A percentile compares a stretch with the other conserved stretches of the same genome.
These are phyloP conservation scores for Aspergillus vadensis DNA, from an alignment of 2,329 filamentous ascomycete species.

Conservation along the genomic window DNA sequence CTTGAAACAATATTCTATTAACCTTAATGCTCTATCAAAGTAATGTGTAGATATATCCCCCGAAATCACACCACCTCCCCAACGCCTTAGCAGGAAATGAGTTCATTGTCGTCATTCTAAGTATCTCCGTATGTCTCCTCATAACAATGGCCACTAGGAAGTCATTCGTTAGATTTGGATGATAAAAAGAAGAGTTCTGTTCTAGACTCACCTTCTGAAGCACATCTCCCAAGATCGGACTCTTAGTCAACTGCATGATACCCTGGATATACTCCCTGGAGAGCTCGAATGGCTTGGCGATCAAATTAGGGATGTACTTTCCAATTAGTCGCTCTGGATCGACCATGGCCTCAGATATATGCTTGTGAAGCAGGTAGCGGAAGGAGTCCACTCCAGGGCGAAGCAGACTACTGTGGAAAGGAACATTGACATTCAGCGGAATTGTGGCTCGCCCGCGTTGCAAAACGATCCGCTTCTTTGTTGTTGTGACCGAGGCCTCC, in stretches of 20 bases:
- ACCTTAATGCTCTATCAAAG: too few relatives aligned
- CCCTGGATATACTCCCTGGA: neutral
- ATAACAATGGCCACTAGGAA: too few relatives aligned
- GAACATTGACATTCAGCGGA: conserved; percentile 3
- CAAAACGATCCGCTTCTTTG: neutral
- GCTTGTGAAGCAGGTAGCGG: neutral
- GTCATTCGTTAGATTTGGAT: too few relatives aligned
- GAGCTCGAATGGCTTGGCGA: neutral
- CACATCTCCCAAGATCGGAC: neutral
- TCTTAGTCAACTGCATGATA: neutral
- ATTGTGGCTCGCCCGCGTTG: neutral
- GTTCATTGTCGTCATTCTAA: too few relatives aligned
- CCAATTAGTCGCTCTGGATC: neutral
- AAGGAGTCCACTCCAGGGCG: neutral
- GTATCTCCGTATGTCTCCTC: too few relatives aligned
- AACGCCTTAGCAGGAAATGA: too few relatives aligned
- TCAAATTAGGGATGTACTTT: neutral
- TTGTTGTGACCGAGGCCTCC: too few relatives aligned
- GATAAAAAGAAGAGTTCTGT: too few relatives aligned
- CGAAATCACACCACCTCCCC: too few relatives aligned
- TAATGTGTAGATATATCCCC: too few relatives aligned
- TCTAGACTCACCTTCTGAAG: too few relatives aligned
- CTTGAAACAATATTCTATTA: too few relatives aligned
- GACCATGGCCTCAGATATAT: neutral
- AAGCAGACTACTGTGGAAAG: conserved; percentile 8